Base-by-base conservation (phyloP, 345 rosid species). In the Gossypium turneri region DNA sequence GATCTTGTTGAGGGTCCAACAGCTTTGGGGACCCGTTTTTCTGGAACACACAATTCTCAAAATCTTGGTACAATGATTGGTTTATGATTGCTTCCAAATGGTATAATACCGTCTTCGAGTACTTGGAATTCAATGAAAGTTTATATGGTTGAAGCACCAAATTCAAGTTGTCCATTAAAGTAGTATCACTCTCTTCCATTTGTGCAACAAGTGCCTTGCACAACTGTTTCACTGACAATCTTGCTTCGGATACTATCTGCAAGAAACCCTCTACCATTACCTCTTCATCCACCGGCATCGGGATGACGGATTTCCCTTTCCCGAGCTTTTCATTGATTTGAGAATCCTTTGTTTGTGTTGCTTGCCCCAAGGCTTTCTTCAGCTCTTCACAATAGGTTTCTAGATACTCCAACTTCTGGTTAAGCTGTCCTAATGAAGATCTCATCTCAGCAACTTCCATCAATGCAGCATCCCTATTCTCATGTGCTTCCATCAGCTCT, bases 241-340 rank as follows among this genome's bases (percentile, higher is more conserved):
- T 90, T 68, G 99, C 88, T 85, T 95, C 99, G 0, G 98, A 90
- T 72, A 91, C 99, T 27, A 92, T 84, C 86, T 95, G 98, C 79
- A 95, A 82, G 85, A 95, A 95, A 3, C 93, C 94, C 77, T 93
- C 99, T 45, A 88, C 90, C 97, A 91, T 91, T 57, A 84, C 96
- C 29, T 95, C 99, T 71, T 90, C 94, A 48, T 84, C 90, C 16
- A 94, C 98, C 2, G 97, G 97, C 90, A 91, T 86, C 77, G 67
- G 11, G 44, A 61, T 82, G 29, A 74, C 64, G 9, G 81, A 73
- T 71, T 84, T 87, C 66, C 81, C 89, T 72, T 82, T 87, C 59
- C 65, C 81, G 0, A 81, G 82, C 78, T 79, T 79, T 68, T 79
- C 88, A 5, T 50, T 50, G 15, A 70, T 22, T 45, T 64, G 83